phyloP scores from a whole-genome alignment of 2,329 filamentous ascomycete species.

The Juglanconis juglandina region DNA sequence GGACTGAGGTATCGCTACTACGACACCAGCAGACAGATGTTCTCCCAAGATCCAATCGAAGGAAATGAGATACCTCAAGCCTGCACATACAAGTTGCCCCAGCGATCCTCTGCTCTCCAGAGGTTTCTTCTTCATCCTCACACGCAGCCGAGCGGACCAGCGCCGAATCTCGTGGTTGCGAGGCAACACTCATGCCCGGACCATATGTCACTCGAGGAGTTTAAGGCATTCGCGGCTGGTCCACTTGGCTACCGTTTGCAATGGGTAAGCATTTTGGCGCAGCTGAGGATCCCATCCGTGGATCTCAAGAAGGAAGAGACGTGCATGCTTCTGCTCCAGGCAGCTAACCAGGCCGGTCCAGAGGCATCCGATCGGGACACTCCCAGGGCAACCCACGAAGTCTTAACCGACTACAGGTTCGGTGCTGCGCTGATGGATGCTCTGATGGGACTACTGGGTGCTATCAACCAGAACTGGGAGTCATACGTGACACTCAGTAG shows the following conservation, averaged over 20 bases:
- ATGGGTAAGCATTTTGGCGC: conserved; percentile 53
- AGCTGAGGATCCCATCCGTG: conserved; percentile 45
- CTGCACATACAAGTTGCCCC: conserved; percentile 41
- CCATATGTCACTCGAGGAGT: conserved; percentile 50
- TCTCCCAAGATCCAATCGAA: not conserved
- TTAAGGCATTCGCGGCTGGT: conserved; percentile 47
- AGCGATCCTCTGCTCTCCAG: conserved; percentile 30
- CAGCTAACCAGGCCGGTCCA: conserved; percentile 45
- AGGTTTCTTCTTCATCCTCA: conserved; percentile 35
- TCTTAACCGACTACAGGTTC: conserved; percentile 34
- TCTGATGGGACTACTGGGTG: conserved; percentile 29
- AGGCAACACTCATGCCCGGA: conserved; percentile 44
- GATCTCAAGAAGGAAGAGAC: conserved; percentile 50
- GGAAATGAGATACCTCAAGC: conserved; percentile 23
- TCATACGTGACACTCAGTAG: conserved; percentile 37
- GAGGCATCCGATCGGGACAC: conserved; percentile 7
- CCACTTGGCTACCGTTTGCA: conserved; percentile 46
- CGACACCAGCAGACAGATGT: conserved; percentile 24
- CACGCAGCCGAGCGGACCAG: conserved; percentile 8
- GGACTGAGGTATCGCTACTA: conserved; percentile 39
- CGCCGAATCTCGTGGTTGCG: conserved; percentile 52
- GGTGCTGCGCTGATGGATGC: conserved; percentile 28
- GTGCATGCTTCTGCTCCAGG: conserved; percentile 45
- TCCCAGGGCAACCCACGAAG: conserved; percentile 33
- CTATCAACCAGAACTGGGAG: conserved; percentile 50